Evolutionary conservation across 768 basidiomycete species (phyloP).

Genomic region (Chiua virens): DNA sequence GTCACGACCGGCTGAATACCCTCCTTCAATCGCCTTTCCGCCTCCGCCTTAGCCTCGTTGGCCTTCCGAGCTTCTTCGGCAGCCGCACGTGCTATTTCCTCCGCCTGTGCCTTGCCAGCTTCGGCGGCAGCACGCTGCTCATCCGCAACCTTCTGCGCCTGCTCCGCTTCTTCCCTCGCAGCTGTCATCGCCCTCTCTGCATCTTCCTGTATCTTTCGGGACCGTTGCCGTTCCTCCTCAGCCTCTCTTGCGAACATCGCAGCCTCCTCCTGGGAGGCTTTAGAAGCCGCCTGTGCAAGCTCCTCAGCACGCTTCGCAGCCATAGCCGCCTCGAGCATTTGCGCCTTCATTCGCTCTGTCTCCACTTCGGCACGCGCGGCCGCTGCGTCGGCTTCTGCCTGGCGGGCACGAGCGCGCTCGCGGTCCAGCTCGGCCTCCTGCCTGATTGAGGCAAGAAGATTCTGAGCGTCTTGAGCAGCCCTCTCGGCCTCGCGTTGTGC

Average conservation of each 20-base stretch:
- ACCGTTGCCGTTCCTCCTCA: too few relatives aligned
- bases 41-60: too few relatives aligned
- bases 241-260: conserved; percentile 7
- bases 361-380: too few relatives aligned
- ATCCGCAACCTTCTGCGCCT: conserved; percentile 11
- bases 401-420: neutral
- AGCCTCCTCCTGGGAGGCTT: conserved; percentile 16
- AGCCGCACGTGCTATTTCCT: conserved; percentile 9
- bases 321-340: conserved; percentile 15
- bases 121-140: conserved; percentile 19
- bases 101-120: conserved; percentile 14
- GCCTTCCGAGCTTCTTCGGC: conserved; percentile 17
- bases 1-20: conserved; percentile 24
- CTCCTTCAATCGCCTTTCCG: conserved; percentile 16
- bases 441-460: neutral
- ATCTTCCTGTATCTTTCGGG: conserved; percentile 18
- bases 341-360: conserved; percentile 4
- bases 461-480: conserved; percentile 1
- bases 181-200: conserved; percentile 12
- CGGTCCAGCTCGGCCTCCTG: conserved; percentile 12
- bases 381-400: too few relatives aligned
- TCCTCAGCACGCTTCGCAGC: too few relatives aligned
- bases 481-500: conserved; percentile 7
- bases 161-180: conserved; percentile 12
- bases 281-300: conserved; percentile 8